phyloP scores from a whole-genome alignment of 306 rosid species.

The Rosa lucieae region DNA sequence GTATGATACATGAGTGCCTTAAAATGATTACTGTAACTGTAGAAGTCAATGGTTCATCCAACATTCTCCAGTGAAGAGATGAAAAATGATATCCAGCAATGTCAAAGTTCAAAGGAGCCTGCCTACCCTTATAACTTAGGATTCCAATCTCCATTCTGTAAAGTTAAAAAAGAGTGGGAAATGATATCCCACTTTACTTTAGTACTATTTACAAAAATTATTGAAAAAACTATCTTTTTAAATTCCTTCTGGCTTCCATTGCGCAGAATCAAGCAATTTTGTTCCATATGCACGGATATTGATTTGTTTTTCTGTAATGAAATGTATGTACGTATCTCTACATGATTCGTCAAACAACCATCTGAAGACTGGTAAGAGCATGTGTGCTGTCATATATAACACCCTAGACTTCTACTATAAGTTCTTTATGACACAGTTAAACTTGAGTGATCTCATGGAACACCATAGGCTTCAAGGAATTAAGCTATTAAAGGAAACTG shows the following conservation, averaged over 20 bases:
- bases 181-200: neutral
- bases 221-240: neutral
- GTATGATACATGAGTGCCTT: neutral
- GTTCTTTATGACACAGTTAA: neutral
- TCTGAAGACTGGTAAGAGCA: neutral
- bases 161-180: conserved; percentile 7
- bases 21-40: neutral
- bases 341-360: neutral
- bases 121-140: neutral
- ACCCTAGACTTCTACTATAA: neutral
- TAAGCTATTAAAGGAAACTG: neutral
- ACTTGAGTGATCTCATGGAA: neutral
- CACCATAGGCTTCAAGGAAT: neutral
- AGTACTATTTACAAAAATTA: neutral
- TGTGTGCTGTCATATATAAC: neutral
- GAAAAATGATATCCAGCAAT: neutral
- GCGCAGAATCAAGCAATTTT: neutral
- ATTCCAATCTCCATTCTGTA: conserved; percentile 1
- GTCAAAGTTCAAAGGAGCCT: conserved; percentile 3
- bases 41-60: neutral
- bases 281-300: neutral
- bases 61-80: conserved; percentile 9
- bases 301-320: neutral
- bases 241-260: neutral
- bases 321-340: neutral